Conservation (phyloP, 83 land plant species). For the Larix sibirica region DNA sequence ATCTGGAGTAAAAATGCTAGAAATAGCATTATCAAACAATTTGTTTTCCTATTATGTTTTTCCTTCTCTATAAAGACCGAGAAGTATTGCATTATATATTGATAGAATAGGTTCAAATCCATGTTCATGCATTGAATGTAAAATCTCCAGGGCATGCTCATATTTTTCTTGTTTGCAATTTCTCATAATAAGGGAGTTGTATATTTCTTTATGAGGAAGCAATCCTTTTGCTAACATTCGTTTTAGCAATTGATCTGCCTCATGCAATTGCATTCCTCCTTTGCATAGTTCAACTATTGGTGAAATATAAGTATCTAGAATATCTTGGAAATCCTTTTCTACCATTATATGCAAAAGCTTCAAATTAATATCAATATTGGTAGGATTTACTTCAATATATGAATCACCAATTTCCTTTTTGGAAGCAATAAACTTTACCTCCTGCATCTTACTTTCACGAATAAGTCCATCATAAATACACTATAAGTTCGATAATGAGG, state of each 20-base stretch:
- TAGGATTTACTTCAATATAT: too few relatives aligned
- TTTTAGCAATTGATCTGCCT: slow-evolving; percentile 43
- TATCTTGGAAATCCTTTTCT: slow-evolving; percentile 36
- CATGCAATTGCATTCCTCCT: slow-evolving; percentile 40
- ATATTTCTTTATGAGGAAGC: slow-evolving; percentile 29
- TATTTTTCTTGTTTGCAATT: slow-evolving; percentile 34
- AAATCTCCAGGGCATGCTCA: slow-evolving; percentile 38
- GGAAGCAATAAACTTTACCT: too few relatives aligned
- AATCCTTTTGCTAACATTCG: slow-evolving; percentile 44
- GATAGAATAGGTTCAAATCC: slow-evolving; percentile 30
- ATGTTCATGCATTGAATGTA: slow-evolving; percentile 19
- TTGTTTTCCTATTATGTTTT: slow-evolving; percentile 31
- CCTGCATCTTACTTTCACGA: too few relatives aligned
- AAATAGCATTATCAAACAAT: too few relatives aligned
- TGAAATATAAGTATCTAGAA: slow-evolving; percentile 32
- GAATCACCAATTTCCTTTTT: too few relatives aligned
- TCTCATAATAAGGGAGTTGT: slow-evolving; percentile 21
- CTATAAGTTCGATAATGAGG: slow-evolving; percentile 51
- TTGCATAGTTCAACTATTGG: slow-evolving; percentile 44
- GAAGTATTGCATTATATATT: too few relatives aligned
- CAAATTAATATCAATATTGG: slow-evolving; percentile 18
- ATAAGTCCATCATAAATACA: too few relatives aligned
- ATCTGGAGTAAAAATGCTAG: too few relatives aligned
- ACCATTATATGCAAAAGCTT: slow-evolving; percentile 56
- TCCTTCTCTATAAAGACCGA: slow-evolving; percentile 30